phyloP scores from a whole-genome alignment of 2,329 filamentous ascomycete species.

The Xylaria sp. region DNA sequence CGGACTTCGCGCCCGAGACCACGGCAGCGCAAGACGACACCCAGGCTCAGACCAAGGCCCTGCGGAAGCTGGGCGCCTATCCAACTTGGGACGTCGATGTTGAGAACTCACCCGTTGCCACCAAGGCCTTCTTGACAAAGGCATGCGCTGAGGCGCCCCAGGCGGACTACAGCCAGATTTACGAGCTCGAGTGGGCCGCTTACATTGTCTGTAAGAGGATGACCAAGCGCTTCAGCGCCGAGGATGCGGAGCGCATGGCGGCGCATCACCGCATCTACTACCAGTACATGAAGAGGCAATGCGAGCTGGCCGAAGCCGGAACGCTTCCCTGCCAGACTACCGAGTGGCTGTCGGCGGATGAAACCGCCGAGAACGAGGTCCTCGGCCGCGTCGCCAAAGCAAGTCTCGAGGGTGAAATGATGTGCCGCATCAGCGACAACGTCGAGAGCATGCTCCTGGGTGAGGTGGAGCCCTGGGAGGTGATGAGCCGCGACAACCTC shows the following conservation, averaged over 20 bases:
- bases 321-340: constrained; percentile 32
- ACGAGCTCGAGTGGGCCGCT: constrained; percentile 35
- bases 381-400: constrained; percentile 28
- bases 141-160: constrained; percentile 27
- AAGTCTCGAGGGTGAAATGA: constrained; percentile 35
- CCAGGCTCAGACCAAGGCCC: constrained; percentile 27
- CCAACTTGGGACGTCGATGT: constrained; percentile 34
- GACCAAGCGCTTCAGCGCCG: constrained; percentile 29
- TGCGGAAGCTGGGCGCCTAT: constrained; percentile 32
- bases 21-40: constrained; percentile 27
- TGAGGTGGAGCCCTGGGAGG: constrained; percentile 35
- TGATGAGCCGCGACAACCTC: constrained; percentile 36
- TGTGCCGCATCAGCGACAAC: constrained; percentile 35
- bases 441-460: constrained; percentile 33
- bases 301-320: constrained; percentile 27
- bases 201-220: constrained; percentile 36
- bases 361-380: constrained; percentile 29
- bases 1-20: constrained; percentile 28
- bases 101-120: constrained; percentile 30
- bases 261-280: constrained; percentile 33
- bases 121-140: constrained; percentile 24
- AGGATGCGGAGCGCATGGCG: constrained; percentile 30
- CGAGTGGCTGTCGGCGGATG: constrained; percentile 29
- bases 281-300: constrained; percentile 35
- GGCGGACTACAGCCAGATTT: constrained; percentile 29